Conservation (phyloP, 257 asterid species). For the Henckelia pumila region DNA sequence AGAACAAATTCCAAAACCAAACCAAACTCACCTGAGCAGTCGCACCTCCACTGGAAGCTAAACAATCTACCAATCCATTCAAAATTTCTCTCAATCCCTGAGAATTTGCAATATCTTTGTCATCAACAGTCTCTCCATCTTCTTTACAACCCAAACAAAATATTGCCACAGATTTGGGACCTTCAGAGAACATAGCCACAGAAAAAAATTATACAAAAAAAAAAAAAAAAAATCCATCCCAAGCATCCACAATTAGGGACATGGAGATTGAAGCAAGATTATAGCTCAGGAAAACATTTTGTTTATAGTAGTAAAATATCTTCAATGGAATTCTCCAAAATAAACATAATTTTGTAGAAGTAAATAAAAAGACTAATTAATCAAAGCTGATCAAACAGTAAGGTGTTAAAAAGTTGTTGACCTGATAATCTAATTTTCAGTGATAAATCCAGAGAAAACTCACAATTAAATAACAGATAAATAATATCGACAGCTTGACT, state of each 20-base stretch:
- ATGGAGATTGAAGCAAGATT: conserved; percentile 6
- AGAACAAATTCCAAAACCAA: conserved; percentile 16
- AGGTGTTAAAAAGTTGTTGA: background rate
- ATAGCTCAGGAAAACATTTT: conserved; percentile 14
- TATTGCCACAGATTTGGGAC: conserved; percentile 66
- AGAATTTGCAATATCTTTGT: conserved; percentile 33
- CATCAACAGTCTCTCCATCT: conserved; percentile 41
- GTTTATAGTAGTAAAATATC: background rate
- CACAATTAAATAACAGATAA: conserved; percentile 77
- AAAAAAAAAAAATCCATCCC: conserved; percentile 17
- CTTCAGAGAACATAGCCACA: conserved; percentile 41
- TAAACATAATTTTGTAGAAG: background rate
- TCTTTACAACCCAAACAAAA: conserved; percentile 53
- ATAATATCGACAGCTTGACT: conserved; percentile 73
- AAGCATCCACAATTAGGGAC: conserved; percentile 16
- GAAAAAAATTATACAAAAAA: conserved; percentile 22
- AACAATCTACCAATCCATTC: conserved; percentile 70
- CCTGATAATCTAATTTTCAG: conserved; percentile 6
- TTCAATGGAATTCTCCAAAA: conserved; percentile 9
- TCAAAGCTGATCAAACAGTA: background rate
- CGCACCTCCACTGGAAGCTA: conserved; percentile 59
- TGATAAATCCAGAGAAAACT: conserved; percentile 34
- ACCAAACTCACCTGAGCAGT: conserved; percentile 53
- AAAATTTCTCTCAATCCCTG: conserved; percentile 50
- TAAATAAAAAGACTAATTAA: background rate